phyloP scores from a whole-genome alignment of 768 basidiomycete genomes.

The Lactarius psammicola region DNA sequence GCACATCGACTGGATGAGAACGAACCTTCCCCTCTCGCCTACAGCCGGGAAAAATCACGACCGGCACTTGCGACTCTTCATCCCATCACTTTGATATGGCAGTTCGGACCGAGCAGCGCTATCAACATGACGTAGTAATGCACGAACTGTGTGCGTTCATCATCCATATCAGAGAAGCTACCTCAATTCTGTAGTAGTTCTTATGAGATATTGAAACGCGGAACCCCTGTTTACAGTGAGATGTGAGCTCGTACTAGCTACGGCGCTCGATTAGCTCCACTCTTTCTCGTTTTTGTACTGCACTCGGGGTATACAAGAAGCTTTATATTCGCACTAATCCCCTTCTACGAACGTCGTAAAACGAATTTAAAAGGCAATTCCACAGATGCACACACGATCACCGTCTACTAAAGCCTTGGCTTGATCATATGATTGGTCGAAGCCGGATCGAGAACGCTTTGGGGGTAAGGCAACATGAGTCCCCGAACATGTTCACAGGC shows the following conservation, averaged over 20 bases:
- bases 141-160: neutral
- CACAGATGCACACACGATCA: neutral
- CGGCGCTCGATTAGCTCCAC: neutral
- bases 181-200: neutral
- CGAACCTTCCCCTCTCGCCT: neutral
- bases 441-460: constrained; percentile 31
- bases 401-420: constrained; percentile 24
- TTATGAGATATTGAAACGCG: neutral
- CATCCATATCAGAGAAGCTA: neutral
- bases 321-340: neutral
- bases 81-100: neutral
- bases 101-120: neutral
- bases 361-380: neutral
- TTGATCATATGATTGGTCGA: constrained; percentile 27
- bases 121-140: neutral
- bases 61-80: neutral
- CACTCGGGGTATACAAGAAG: neutral
- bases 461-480: constrained; percentile 29
- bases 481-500: constrained; percentile 30
- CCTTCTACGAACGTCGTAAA: neutral
- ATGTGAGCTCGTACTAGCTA: neutral
- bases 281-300: neutral
- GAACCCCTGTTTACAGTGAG: neutral
- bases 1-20: neutral
- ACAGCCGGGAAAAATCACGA: neutral